Conservation (phyloP, 345 rosid genomes). For the Isatis tinctoria region DNA sequence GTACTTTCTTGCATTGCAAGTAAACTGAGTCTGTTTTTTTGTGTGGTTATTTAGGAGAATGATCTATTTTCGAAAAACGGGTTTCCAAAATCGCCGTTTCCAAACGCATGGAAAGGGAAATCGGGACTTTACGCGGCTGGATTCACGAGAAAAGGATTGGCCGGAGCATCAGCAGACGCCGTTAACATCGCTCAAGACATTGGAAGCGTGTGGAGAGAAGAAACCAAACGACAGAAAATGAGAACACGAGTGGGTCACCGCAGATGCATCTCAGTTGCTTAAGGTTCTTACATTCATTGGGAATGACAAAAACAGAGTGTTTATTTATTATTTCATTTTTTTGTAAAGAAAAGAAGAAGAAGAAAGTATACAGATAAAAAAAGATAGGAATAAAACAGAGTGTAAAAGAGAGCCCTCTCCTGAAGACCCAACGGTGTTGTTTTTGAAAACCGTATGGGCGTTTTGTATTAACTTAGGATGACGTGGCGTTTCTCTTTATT, state of each 20-base stretch:
- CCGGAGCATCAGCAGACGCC: constrained; percentile 90
- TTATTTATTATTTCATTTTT: constrained; percentile 13
- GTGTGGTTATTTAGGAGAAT: constrained; percentile 40
- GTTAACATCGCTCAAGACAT: constrained; percentile 67
- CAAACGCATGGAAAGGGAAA: constrained; percentile 84
- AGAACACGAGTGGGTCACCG: constrained; percentile 54
- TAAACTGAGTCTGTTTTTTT: constrained; percentile 4
- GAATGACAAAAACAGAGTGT: neutral
- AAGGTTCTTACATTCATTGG: neutral
- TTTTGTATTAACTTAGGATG: constrained; percentile 27
- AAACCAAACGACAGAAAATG: constrained; percentile 59
- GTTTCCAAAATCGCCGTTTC: constrained; percentile 59
- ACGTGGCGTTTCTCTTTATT: constrained; percentile 24
- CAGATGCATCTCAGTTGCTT: constrained; percentile 62
- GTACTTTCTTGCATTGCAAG: neutral
- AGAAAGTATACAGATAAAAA: constrained; percentile 1
- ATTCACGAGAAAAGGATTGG: constrained; percentile 82
- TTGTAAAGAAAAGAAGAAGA: neutral
- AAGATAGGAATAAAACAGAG: constrained; percentile 6
- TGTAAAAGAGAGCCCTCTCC: constrained; percentile 30
- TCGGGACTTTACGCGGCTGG: constrained; percentile 87
- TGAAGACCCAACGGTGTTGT: constrained; percentile 28
- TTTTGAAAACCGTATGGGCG: constrained; percentile 26
- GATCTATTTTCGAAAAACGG: constrained; percentile 72
- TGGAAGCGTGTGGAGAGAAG: constrained; percentile 72